Percentiles rank a stretch among this genome's conserved stretches.
phyloP scores from a whole-genome alignment of 257 asterid genomes.

The Solanum pinnatisectum region DNA sequence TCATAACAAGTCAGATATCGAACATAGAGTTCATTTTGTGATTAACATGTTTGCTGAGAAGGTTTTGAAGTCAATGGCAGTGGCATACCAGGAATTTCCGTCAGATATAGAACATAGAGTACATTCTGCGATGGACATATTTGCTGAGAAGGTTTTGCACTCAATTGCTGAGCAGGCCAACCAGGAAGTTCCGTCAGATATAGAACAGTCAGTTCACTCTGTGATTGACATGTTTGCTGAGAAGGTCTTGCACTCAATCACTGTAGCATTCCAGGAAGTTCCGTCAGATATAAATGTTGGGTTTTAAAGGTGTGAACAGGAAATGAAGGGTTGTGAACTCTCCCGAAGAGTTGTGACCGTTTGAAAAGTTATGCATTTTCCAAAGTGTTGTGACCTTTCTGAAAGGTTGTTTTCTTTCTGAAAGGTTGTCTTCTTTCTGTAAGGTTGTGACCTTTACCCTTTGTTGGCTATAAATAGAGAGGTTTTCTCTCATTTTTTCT shows the following conservation, averaged over 20 bases:
- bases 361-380: too few species aligned
- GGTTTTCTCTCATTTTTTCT: too few species aligned
- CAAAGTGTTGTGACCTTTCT: too few species aligned
- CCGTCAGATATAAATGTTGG: too few species aligned
- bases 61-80: slow-evolving; percentile 35
- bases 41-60: slow-evolving; percentile 41
- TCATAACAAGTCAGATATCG: slow-evolving; percentile 32
- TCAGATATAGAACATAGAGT: not conserved
- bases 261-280: slow-evolving; percentile 35
- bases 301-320: too few species aligned
- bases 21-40: slow-evolving; percentile 36
- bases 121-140: slow-evolving; percentile 26
- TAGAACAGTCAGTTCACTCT: slow-evolving; percentile 15
- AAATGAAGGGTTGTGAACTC: too few species aligned
- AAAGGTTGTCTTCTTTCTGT: too few species aligned
- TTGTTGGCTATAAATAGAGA: too few species aligned
- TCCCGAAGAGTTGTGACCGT: too few species aligned
- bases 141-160: slow-evolving; percentile 39
- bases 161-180: slow-evolving; percentile 30
- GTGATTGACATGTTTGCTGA: slow-evolving; percentile 41
- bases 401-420: too few species aligned
- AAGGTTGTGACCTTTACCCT: too few species aligned
- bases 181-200: slow-evolving; percentile 21
- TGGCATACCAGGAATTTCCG: slow-evolving; percentile 40
- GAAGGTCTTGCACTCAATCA: slow-evolving; percentile 35